These are phyloP conservation scores for Helotiales sp. DNA, from an alignment of 2,329 filamentous ascomycete species.

Conservation along the genomic window DNA sequence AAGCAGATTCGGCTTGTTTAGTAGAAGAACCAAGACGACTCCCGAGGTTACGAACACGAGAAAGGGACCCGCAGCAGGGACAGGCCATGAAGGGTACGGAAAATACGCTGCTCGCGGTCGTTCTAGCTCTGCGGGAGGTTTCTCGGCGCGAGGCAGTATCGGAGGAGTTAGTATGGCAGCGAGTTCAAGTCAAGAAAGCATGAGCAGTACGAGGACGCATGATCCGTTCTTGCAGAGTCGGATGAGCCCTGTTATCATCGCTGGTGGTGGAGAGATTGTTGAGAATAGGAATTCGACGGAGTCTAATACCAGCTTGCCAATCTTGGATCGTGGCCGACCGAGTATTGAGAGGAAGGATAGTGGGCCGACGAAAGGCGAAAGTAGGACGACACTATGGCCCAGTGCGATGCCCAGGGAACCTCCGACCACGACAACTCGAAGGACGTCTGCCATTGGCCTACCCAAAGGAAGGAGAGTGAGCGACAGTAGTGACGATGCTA, in stretches of 20 bases:
- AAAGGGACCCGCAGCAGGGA: slow-evolving; percentile 87
- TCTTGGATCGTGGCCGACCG: slow-evolving; percentile 36
- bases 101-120: slow-evolving; percentile 61
- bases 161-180: slow-evolving; percentile 35
- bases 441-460: slow-evolving; percentile 16
- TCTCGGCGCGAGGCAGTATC: slow-evolving; percentile 40
- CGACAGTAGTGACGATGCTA: slow-evolving; percentile 58
- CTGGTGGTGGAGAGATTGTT: slow-evolving; percentile 58
- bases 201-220: slow-evolving; percentile 43
- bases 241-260: slow-evolving; percentile 66
- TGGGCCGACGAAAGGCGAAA: slow-evolving; percentile 35
- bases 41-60: slow-evolving; percentile 51
- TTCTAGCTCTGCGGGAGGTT: slow-evolving; percentile 58
- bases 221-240: slow-evolving; percentile 62
- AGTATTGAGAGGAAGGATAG: slow-evolving; percentile 44
- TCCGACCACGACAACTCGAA: too few relatives aligned
- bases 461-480: slow-evolving; percentile 40
- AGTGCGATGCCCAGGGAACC: slow-evolving; percentile 49
- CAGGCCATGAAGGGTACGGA: slow-evolving; percentile 86
- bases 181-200: slow-evolving; percentile 50
- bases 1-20: slow-evolving; percentile 76
- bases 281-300: slow-evolving; percentile 59
- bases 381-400: slow-evolving; percentile 52
- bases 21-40: slow-evolving; percentile 67
- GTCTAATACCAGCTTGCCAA: slow-evolving; percentile 49